Conservation (phyloP, 805 yeast species). For the Cyberlindnera sargentensis region DNA sequence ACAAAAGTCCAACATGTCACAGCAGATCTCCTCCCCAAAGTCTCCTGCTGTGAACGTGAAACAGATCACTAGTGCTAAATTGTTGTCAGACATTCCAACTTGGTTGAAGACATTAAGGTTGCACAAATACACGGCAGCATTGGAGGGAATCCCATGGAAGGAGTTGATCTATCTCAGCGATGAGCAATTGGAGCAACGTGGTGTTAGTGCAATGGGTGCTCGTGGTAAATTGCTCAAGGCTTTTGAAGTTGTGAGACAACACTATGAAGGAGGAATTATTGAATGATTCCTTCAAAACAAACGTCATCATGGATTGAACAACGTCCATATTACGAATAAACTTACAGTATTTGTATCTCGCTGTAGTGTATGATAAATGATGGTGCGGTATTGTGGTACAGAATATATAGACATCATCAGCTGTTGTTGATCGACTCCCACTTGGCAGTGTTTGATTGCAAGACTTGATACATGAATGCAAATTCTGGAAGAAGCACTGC, state of each 20-base stretch:
- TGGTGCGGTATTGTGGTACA: no score
- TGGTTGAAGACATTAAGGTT: constrained; percentile 88
- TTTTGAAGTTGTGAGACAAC: constrained; percentile 71
- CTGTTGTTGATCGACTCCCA: constrained; percentile 36
- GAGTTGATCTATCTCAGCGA: constrained; percentile 70
- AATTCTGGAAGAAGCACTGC: constrained; percentile 55
- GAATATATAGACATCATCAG: no score
- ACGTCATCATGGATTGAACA: no score
- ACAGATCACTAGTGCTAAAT: constrained; percentile 44
- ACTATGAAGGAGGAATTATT: constrained; percentile 34
- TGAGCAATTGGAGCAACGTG: constrained; percentile 60
- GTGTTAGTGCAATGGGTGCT: constrained; percentile 94
- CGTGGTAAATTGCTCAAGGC: constrained; percentile 89
- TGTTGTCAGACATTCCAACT: constrained; percentile 73
- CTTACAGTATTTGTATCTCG: no score
- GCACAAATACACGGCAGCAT: constrained; percentile 88
- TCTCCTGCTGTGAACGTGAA: constrained; percentile 42
- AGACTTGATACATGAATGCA: constrained; percentile 46
- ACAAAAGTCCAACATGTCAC: constrained; percentile 32
- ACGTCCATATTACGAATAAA: no score
- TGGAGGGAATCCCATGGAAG: constrained; percentile 71
- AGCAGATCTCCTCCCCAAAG: constrained; percentile 19
- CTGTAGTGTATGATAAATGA: no score
- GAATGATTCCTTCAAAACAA: neutral
- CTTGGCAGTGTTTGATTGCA: constrained; percentile 44